These are phyloP conservation scores for Platanthera guangdongensis DNA, from an alignment of 106 monocot species.

Conservation along the genomic window DNA sequence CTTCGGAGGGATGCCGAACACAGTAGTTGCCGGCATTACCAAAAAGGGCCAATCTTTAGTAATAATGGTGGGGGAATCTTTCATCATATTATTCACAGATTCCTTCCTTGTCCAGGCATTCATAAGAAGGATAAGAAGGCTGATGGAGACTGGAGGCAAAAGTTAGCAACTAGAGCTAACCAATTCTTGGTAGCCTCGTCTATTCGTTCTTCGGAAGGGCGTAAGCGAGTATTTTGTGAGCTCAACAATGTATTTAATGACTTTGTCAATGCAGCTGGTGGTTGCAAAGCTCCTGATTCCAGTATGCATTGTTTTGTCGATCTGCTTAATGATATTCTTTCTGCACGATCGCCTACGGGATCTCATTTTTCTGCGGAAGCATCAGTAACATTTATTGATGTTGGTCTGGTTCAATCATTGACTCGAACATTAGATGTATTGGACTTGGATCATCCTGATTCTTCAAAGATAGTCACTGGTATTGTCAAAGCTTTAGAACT, in stretches of 20 bases:
- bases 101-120: slow-evolving; percentile 62
- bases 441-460: slow-evolving; percentile 90
- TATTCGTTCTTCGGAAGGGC: slow-evolving; percentile 76
- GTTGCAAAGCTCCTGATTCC: slow-evolving; percentile 37
- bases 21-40: slow-evolving; percentile 34
- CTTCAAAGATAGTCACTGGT: slow-evolving; percentile 72
- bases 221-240: slow-evolving; percentile 86
- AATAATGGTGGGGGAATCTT: slow-evolving; percentile 55
- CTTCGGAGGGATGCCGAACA: slow-evolving; percentile 86
- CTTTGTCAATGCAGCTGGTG: slow-evolving; percentile 46
- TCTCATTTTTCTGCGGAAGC: slow-evolving; percentile 83
- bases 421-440: slow-evolving; percentile 58
- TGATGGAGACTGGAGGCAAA: slow-evolving; percentile 95
- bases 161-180: slow-evolving; percentile 72
- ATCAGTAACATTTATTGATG: slow-evolving; percentile 92
- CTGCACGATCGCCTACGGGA: slow-evolving; percentile 75
- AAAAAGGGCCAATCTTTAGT: slow-evolving; percentile 13
- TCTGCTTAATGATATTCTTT: slow-evolving; percentile 89
- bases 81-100: slow-evolving; percentile 78
- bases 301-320: slow-evolving; percentile 75
- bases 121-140: slow-evolving; percentile 81
- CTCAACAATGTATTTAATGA: slow-evolving; percentile 51
- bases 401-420: slow-evolving; percentile 69
- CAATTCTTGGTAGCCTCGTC: slow-evolving; percentile 92
- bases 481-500: slow-evolving; percentile 82